Conservation (phyloP, 2,329 filamentous ascomycete species). For the Sclerotinia glacialis region DNA sequence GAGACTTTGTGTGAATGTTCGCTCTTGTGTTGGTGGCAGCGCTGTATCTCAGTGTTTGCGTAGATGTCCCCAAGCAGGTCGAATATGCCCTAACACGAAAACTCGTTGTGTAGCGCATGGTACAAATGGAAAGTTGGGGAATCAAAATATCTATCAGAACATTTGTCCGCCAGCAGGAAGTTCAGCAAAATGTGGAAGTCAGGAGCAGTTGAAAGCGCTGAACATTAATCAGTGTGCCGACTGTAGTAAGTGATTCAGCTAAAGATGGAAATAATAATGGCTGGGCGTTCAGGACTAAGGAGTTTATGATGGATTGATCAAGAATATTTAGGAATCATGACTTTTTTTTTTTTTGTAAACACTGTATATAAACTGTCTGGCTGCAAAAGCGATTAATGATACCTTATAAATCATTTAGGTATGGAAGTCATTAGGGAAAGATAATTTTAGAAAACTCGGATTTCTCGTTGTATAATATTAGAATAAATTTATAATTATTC, state of each 20-base stretch:
- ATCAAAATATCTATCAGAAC: neutral
- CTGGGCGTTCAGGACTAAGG: neutral
- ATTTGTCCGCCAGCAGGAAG: conserved; percentile 18
- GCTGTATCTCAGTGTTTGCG: conserved; percentile 12
- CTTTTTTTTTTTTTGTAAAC: neutral
- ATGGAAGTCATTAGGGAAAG: neutral
- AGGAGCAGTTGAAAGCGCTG: neutral
- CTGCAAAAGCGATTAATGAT: neutral
- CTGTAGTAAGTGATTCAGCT: neutral
- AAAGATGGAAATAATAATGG: neutral
- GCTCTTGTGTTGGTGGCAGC: neutral
- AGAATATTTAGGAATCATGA: too few species aligned
- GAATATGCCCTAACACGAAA: neutral
- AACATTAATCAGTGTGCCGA: conserved; percentile 12
- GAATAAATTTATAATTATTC: too few species aligned
- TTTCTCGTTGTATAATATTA: neutral
- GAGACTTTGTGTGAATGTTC: neutral
- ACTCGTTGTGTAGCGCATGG: neutral
- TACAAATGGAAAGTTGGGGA: neutral
- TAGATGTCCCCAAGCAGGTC: neutral
- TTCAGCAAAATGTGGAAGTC: neutral
- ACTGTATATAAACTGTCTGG: neutral
- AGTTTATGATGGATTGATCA: neutral
- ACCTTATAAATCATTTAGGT: too few species aligned
- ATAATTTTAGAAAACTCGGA: neutral